Base-by-base conservation (phyloP, 805 yeast species). In the Yarrowia sp. region DNA sequence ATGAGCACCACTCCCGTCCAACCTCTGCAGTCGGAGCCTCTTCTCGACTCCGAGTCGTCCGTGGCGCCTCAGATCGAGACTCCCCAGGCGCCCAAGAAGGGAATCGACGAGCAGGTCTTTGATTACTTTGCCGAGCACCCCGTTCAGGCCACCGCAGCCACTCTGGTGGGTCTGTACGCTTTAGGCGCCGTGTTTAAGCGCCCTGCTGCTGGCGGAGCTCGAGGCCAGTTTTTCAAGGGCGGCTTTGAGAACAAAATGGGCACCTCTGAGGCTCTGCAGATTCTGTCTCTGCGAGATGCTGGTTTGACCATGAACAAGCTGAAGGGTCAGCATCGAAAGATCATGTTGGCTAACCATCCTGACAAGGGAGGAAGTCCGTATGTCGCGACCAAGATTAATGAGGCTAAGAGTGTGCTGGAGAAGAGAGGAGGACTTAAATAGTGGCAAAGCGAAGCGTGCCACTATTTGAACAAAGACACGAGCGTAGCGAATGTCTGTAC, bases 211-310 rank as follows among this genome's bases (percentile, higher is more conserved):
- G 88, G 90, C n/a, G 88, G 90, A 43, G 74, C 83, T 22, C 79
- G 81, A 65, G 88, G 88, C 10, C 83, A 85, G 68, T 93, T 86
- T 72, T 78, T 81, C 73, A 90, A 86, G 74, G 99, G 98, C 65
- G 90, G 97, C 1, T 93, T 93, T 77, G 97, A 92, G 41, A 75
- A 84, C n/a, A 95, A 93, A 75, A 91, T 93, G 96, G 82, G 83
- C 66, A 87, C 92, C 50, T 87, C 84, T 70, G 99, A 93, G 74
- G 98, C 98, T 3, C 80, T 92, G 67, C 92, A 85, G 73, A 89
- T 93, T 35, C 82, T 93, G 70, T 89, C 88, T 71, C 79, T 92
- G 71, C 69, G 78, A 32, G 81, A 78, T 63, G 69, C 76, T 41
- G 71, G 77, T 8, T 70, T 79, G 38, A 75, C 78, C 6, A 69